These are phyloP conservation scores for Aphanomyces euteiches DNA, from an alignment of 352 stramenopile genomes.

Conservation along the genomic window DNA sequence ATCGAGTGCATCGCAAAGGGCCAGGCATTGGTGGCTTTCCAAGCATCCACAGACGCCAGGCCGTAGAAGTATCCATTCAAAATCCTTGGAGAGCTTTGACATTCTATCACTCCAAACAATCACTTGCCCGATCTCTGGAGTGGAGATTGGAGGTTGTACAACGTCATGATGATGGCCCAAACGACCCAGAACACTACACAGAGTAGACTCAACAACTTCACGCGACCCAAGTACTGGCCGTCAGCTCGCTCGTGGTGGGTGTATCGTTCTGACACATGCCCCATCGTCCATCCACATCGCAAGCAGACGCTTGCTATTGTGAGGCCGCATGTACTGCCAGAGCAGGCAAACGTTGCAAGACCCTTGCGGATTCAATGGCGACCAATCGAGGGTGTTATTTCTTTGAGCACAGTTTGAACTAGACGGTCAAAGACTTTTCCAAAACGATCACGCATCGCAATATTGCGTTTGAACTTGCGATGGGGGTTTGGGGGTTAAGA, in stretches of 20 bases:
- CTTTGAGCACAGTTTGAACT: neutral
- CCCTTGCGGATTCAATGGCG: constrained; percentile 26
- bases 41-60: neutral
- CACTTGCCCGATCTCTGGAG: neutral
- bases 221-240: constrained; percentile 19
- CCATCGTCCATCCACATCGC: constrained; percentile 25
- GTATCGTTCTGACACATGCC: constrained; percentile 24
- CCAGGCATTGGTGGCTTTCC: no score
- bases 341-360: constrained; percentile 29
- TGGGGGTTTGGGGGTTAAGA: no score
- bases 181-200: neutral
- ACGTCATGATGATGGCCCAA: neutral
- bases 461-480: no score
- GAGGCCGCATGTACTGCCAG: constrained; percentile 12
- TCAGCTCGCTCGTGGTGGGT: constrained; percentile 19
- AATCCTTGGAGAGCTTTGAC: neutral
- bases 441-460: constrained; percentile 20
- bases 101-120: neutral
- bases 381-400: neutral
- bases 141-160: neutral
- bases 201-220: neutral
- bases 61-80: neutral
- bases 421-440: constrained; percentile 9
- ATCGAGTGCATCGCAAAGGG: no score
- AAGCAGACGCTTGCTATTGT: constrained; percentile 25